A percentile compares a stretch with the other conserved stretches of the same genome.
phyloP scores from a whole-genome alignment of 2,329 filamentous ascomycete species.

The Arthroderma uncinatum region DNA sequence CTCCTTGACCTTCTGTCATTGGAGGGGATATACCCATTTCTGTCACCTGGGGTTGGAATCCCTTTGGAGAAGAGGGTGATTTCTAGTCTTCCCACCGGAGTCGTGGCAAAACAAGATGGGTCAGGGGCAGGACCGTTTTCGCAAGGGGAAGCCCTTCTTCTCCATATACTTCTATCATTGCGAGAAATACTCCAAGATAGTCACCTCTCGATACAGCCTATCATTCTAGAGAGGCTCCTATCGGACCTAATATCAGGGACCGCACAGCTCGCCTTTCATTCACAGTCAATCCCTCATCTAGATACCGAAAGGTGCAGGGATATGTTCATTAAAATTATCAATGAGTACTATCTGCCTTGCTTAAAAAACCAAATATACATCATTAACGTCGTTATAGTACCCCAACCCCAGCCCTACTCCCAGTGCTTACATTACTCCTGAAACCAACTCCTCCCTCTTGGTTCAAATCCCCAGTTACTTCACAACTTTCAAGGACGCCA shows the following conservation, averaged over 20 bases:
- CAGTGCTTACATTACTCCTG: constrained; percentile 30
- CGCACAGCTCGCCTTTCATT: constrained; percentile 31
- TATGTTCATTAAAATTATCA: constrained; percentile 23
- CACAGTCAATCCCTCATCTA: constrained; percentile 15
- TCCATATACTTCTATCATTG: constrained; percentile 22
- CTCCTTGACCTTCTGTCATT: constrained; percentile 35
- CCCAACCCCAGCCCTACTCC: constrained; percentile 26
- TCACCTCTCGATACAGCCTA: constrained; percentile 28
- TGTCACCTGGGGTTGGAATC: constrained; percentile 34
- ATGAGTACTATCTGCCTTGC: constrained; percentile 23
- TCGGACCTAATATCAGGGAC: constrained; percentile 32
- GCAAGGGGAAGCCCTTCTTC: constrained; percentile 24
- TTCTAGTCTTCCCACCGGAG: constrained; percentile 33
- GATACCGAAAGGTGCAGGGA: constrained; percentile 17
- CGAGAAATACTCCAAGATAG: constrained; percentile 25
- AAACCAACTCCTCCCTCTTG: constrained; percentile 27
- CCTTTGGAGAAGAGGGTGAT: constrained; percentile 35
- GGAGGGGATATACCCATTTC: constrained; percentile 36
- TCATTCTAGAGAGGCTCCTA: constrained; percentile 30
- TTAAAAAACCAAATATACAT: not conserved
- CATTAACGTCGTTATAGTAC: constrained; percentile 15
- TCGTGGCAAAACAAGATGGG: constrained; percentile 29
- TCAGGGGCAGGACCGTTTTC: not conserved
- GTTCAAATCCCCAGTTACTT: constrained; percentile 31
- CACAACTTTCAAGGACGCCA: constrained; percentile 29